Conservation (phyloP, 306 rosid species). For the Rosa lucieae region DNA sequence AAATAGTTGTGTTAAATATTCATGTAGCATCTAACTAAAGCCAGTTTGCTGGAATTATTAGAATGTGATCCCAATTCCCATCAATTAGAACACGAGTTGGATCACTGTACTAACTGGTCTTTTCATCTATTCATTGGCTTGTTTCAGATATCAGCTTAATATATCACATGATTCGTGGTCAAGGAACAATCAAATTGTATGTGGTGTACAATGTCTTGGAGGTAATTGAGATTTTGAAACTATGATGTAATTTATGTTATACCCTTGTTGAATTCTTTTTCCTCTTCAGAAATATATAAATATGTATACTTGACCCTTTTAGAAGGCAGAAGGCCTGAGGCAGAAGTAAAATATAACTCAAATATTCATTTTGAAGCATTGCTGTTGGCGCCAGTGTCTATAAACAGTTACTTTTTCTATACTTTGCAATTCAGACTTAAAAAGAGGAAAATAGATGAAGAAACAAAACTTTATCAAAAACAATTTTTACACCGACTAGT, state of each 20-base stretch:
- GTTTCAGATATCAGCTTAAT: constrained; percentile 90
- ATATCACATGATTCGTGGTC: constrained; percentile 99
- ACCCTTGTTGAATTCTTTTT: background rate
- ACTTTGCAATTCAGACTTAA: background rate
- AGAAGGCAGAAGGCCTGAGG: background rate
- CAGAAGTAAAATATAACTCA: background rate
- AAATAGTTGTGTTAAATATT: constrained; percentile 8
- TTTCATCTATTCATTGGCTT: constrained; percentile 13
- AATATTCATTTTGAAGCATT: background rate
- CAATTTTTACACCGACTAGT: background rate
- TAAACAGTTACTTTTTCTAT: background rate
- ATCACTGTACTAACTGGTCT: background rate
- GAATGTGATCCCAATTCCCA: background rate
- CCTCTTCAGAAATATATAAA: background rate
- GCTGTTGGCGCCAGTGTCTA: background rate
- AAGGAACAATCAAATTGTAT: constrained; percentile 90
- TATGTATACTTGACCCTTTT: background rate
- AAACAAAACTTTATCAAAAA: background rate
- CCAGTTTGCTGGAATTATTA: constrained; percentile 9
- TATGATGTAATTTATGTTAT: background rate
- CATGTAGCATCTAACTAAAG: background rate
- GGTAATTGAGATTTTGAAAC: constrained; percentile 42
- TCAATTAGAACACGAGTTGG: background rate
- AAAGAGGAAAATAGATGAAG: background rate
- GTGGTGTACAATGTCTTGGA: constrained; percentile 96